Conservation (phyloP, 179 eudicot genomes). For the Silene noctiflora region DNA sequence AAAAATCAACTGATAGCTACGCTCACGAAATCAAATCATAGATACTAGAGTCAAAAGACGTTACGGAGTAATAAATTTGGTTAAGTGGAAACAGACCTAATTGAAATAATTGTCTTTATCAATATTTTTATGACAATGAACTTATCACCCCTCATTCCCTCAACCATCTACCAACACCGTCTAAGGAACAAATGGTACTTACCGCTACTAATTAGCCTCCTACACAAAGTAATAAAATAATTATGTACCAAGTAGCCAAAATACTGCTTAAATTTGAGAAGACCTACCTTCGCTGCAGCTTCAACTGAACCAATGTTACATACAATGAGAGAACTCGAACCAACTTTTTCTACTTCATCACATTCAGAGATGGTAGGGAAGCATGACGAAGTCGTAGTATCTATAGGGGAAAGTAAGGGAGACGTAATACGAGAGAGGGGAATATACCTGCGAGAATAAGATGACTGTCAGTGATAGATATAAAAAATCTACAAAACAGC, state of each 20-base stretch:
- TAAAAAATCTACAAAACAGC: neutral
- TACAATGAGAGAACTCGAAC: slow-evolving; percentile 53
- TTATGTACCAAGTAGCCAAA: slow-evolving; percentile 1
- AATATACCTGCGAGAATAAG: slow-evolving; percentile 55
- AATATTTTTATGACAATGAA: neutral
- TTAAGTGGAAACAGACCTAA: neutral
- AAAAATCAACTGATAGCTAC: neutral
- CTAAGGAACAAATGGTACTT: neutral
- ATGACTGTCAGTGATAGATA: slow-evolving; percentile 18
- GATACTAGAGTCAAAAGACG: neutral
- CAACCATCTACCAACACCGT: neutral
- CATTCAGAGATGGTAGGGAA: slow-evolving; percentile 68
- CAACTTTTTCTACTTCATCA: slow-evolving; percentile 61
- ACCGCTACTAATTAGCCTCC: neutral
- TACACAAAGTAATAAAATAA: neutral
- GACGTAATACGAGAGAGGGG: slow-evolving; percentile 66
- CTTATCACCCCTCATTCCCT: neutral
- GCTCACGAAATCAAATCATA: neutral
- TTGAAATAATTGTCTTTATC: neutral
- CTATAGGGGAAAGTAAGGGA: slow-evolving; percentile 26
- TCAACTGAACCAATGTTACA: slow-evolving; percentile 71
- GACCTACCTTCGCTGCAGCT: slow-evolving; percentile 78
- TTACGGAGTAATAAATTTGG: neutral
- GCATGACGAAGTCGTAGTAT: slow-evolving; percentile 31
- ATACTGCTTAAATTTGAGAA: slow-evolving; percentile 1